Evolutionary conservation across 805 yeast genomes (phyloP).

Genomic region (Nakazawaea laoshanensis): DNA sequence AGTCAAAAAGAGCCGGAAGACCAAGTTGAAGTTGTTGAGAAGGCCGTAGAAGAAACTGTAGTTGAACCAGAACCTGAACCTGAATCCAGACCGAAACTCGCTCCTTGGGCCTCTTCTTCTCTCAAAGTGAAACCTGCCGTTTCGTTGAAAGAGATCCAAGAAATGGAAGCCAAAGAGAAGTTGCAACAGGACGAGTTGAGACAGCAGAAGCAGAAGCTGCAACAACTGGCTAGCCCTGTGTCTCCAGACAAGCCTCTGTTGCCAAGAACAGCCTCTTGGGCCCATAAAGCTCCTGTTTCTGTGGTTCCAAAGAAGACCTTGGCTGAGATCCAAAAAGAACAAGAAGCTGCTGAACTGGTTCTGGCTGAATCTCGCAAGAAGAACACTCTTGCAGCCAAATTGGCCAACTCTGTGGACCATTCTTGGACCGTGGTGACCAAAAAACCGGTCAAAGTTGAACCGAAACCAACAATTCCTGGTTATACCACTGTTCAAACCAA

Average conservation of each 20-base stretch:
- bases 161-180: constrained; percentile 34
- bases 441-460: constrained; percentile 23
- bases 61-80: neutral
- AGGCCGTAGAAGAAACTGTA: neutral
- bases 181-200: constrained; percentile 28
- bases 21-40: constrained; percentile 8
- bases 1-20: neutral
- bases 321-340: constrained; percentile 57
- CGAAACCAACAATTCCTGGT: constrained; percentile 8
- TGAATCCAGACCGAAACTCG: constrained; percentile 20
- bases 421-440: constrained; percentile 32
- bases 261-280: constrained; percentile 31
- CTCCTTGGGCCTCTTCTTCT: constrained; percentile 46
- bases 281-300: constrained; percentile 13
- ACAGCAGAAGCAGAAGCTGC: constrained; percentile 20
- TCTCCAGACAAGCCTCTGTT: constrained; percentile 17
- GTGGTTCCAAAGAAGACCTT: constrained; percentile 37
- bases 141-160: constrained; percentile 43
- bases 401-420: constrained; percentile 12
- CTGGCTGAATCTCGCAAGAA: constrained; percentile 22
- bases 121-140: constrained; percentile 26
- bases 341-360: constrained; percentile 27
- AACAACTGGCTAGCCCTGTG: constrained; percentile 1
- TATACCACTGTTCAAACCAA: constrained; percentile 9
- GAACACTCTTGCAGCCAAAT: constrained; percentile 15